Evolutionary conservation across 306 rosid genomes (phyloP), one percentile per base, ranked within the genome.

Genomic region (Dalbergia cochinchinensis): DNA sequence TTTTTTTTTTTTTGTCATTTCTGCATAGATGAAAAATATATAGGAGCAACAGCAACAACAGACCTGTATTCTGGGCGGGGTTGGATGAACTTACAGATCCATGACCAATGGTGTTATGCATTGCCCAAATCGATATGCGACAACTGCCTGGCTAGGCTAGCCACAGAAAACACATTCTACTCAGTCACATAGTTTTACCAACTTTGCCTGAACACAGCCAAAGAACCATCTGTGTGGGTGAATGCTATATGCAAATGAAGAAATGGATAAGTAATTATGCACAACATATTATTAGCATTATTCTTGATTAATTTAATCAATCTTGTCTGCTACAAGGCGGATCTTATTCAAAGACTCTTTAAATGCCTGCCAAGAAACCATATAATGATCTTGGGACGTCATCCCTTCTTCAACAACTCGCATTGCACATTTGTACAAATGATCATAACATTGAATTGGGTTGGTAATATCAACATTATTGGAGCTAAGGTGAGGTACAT

Each of bases 401-500:
- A 92, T 85, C 70, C 99, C 99, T 86, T 92, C 95, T 78, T 89
- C 97, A 66, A 92, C 98, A 80, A 90, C 92, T 82, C 90, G 93
- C 92, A 92, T 95, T 60, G 96, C 95, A 63, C 87, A 85, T 92
- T 88, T 91, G 88, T 91, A 89, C 91, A 95, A 88, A 88, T 95
- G 96, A 87, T 95, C 99, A 71, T 84, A 92, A 92, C 94, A 86
- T 90, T 92, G 97, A 87, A 92, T 92, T n/a, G 97, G 94, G 85
- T 95, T 92, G 76, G 87, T 83, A 69, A 87, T 84, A 90, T 95
- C 99, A 34, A 91, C 88, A 76, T 78, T 86, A 74, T 92, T 85
- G 19, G 86, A 85, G 76, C 91, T 84, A 65, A 91, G 85, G 68
- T 89, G 88, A 41, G 97, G 92, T 61, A 85, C 94, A 82, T 92